Conservation (phyloP, 768 basidiomycete species). For the Mycena maculata region DNA sequence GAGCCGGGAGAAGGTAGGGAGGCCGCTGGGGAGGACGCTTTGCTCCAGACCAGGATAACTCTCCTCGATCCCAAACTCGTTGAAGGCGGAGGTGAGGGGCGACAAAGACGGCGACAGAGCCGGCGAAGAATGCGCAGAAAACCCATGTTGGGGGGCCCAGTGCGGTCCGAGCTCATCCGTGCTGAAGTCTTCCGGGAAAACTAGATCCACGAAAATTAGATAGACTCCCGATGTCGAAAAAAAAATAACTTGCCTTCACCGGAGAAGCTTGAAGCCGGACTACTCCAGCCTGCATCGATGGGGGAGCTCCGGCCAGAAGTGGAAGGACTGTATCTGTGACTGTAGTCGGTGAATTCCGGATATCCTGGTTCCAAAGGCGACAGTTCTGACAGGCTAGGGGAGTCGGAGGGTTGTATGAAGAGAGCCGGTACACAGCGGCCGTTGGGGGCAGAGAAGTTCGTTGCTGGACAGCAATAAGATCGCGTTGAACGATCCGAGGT, state of each 20-base stretch:
- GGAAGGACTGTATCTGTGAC: slow-evolving; percentile 27
- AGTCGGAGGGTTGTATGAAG: slow-evolving; percentile 32
- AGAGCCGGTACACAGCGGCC: slow-evolving; percentile 22
- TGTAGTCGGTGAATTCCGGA: slow-evolving; percentile 14
- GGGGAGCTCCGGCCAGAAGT: slow-evolving; percentile 33
- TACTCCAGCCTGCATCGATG: slow-evolving; percentile 29
- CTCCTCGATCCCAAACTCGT: slow-evolving; percentile 25
- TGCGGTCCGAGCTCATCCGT: slow-evolving; percentile 17
- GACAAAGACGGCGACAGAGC: slow-evolving; percentile 28
- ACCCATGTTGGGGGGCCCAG: slow-evolving; percentile 4
- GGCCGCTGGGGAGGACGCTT: slow-evolving; percentile 20
- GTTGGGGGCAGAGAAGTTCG: neutral
- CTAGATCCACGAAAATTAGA: slow-evolving; percentile 12
- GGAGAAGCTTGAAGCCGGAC: slow-evolving; percentile 31
- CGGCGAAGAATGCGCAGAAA: slow-evolving; percentile 29
- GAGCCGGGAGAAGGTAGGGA: slow-evolving; percentile 22
- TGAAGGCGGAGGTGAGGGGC: slow-evolving; percentile 30
- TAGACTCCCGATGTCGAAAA: neutral
- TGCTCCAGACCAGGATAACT: slow-evolving; percentile 12
- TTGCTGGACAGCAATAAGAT: slow-evolving; percentile 18
- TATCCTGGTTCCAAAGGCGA: slow-evolving; percentile 21
- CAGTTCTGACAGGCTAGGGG: slow-evolving; percentile 19
- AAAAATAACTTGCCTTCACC: slow-evolving; percentile 25
- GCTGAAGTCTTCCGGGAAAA: slow-evolving; percentile 28
- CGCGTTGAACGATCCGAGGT: neutral